Evolutionary conservation across 352 stramenopile species (phyloP), one percentile per base, ranked within the genome.

Genomic region (Globisporangium spinosum): DNA sequence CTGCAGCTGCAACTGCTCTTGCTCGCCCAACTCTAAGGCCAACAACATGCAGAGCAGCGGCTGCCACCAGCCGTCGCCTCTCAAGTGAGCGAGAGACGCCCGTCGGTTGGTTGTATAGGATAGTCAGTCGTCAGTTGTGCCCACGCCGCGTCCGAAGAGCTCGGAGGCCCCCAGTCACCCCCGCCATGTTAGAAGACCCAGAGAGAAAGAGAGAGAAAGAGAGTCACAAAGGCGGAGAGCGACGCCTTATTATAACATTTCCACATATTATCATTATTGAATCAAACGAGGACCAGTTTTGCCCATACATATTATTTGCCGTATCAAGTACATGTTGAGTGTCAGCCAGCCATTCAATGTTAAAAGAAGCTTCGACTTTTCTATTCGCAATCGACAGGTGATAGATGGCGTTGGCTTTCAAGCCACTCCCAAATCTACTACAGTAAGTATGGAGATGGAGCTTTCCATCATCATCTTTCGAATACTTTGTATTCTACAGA

Each of bases 1-100:
- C 40, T 74, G 69, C 66, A 73, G 25, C 38, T 74, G 69, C 58
- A 74, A 72, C 34, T 74, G 63, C 57, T 71, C 49, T 23, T 71
- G 63, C 62, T 70, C 65, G 35, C 65, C 65, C 15, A 70, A 47
- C 57, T 59, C 56, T 8, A 70, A 70, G 49, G 17, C 17, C 55
- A 61, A 38, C 55, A 56, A 20, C 22, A 20, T 32, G 2, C 57
- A 60, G 34, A n/a, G 20, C n/a, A 27, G 20, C n/a, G 58, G 51
- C 45, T 70, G 64, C 45, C 64, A 64, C 1, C 55, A 51, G 15
- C 64, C 47, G 17, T 62, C 64, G 32, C 17, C 64, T 23, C 64
- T 62, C 43, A 55, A 69, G 64, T 70, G 56, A 65, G 27, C 38
- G 10, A 9, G 40, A 15, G 6, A 32, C 5, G 7, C 6, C 4